These are phyloP conservation scores for Vitis hybrid DNA, from an alignment of 177 flowering plant genomes.

Conservation along the genomic window DNA sequence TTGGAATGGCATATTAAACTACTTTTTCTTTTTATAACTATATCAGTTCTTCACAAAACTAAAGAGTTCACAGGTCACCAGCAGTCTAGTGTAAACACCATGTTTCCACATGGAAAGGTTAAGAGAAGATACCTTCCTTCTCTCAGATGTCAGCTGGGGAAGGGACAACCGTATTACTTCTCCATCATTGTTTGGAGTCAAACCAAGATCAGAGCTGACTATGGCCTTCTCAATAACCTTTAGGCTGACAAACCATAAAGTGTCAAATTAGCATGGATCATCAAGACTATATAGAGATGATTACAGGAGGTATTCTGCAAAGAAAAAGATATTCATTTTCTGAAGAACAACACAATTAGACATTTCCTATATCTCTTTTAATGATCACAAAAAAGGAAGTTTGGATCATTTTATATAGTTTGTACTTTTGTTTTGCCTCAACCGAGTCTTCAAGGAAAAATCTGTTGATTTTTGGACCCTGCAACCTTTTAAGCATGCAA, in stretches of 20 bases:
- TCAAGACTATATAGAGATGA: neutral
- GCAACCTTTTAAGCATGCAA: neutral
- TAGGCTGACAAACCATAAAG: constrained; percentile 48
- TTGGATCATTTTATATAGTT: neutral
- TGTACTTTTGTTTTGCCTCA: neutral
- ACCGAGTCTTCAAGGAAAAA: neutral
- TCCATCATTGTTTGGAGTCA: constrained; percentile 93
- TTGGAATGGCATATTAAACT: no score
- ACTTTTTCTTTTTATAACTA: no score
- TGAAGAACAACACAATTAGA: neutral
- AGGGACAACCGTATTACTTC: constrained; percentile 77
- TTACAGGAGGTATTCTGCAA: neutral
- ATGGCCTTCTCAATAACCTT: constrained; percentile 95
- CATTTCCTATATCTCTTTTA: neutral
- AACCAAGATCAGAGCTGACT: constrained; percentile 76
- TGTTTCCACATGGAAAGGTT: neutral
- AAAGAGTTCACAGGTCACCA: no score
- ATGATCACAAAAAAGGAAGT: neutral
- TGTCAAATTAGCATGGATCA: neutral
- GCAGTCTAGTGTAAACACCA: neutral
- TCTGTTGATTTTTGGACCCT: neutral
- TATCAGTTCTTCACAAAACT: no score
- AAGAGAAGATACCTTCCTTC: constrained; percentile 71
- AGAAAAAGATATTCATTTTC: neutral
- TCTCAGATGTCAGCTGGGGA: constrained; percentile 91